Conservation (phyloP, 805 yeast species). For the Nakazawaea ishiwadae region DNA sequence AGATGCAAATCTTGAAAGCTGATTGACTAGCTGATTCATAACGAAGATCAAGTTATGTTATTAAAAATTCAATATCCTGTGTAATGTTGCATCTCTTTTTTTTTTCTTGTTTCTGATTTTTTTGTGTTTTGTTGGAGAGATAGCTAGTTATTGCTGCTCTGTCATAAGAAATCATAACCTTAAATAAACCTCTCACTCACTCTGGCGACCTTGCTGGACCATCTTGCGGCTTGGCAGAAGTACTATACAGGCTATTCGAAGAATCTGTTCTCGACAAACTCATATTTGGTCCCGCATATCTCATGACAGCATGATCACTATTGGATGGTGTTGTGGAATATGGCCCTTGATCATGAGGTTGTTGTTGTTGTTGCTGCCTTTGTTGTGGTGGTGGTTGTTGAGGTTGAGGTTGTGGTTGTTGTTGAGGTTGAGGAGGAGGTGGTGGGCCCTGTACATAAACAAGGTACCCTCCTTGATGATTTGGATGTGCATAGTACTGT, state of each 20-base stretch:
- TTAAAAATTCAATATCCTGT: too few species aligned
- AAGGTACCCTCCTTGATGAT: neutral
- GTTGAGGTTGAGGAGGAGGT: conserved; percentile 2
- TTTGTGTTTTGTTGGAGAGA: too few species aligned
- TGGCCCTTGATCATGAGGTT: conserved; percentile 3
- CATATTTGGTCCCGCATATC: neutral
- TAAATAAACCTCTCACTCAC: neutral
- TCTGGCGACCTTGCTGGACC: neutral
- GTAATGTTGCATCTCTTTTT: too few species aligned
- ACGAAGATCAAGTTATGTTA: too few species aligned
- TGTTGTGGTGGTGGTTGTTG: conserved; percentile 10
- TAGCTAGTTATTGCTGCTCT: too few species aligned
- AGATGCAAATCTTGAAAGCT: too few species aligned
- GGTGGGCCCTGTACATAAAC: neutral
- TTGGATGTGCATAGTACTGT: neutral
- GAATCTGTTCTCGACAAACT: neutral
- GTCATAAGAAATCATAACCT: too few species aligned
- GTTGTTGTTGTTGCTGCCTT: conserved; percentile 8
- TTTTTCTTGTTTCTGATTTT: too few species aligned
- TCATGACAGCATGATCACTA: neutral
- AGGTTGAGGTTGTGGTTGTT: conserved; percentile 3
- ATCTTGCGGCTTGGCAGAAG: neutral
- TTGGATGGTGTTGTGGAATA: neutral
- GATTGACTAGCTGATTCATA: too few species aligned
- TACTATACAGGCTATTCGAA: neutral